phyloP scores from a whole-genome alignment of 805 yeast species.

The Candida michaelii region DNA sequence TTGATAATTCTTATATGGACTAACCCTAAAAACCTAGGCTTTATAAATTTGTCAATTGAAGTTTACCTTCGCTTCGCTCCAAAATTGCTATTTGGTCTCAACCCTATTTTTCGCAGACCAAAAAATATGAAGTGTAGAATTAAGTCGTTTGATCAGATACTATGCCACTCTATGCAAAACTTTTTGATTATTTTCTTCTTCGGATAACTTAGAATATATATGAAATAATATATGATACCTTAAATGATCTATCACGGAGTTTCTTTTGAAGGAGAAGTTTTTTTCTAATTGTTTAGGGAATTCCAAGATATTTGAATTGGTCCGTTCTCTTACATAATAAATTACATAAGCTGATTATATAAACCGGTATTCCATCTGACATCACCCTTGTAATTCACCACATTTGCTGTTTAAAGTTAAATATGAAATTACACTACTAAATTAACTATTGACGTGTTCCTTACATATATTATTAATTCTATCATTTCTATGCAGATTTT shows the following conservation, averaged over 20 bases:
- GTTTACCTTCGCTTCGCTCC: conserved; percentile 3
- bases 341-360: background rate
- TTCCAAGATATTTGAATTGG: conserved; percentile 6
- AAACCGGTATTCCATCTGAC: conserved; percentile 1
- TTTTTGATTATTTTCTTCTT: too few species aligned
- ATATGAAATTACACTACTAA: too few species aligned
- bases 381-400: too few species aligned
- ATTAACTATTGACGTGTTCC: too few species aligned
- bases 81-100: conserved; percentile 7
- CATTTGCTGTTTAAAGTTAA: background rate
- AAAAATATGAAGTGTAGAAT: background rate
- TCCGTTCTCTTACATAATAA: conserved; percentile 3
- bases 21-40: background rate
- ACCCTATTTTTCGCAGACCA: conserved; percentile 3
- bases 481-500: too few species aligned
- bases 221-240: too few species aligned
- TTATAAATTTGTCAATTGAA: background rate
- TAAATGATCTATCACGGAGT: too few species aligned
- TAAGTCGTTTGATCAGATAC: background rate
- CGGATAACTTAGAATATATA: too few species aligned
- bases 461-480: too few species aligned
- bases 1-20: background rate
- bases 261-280: background rate
- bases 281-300: background rate
- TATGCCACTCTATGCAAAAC: too few species aligned